Conservation (phyloP, 805 yeast species). For the Cyberlindnera xylosilytica region DNA sequence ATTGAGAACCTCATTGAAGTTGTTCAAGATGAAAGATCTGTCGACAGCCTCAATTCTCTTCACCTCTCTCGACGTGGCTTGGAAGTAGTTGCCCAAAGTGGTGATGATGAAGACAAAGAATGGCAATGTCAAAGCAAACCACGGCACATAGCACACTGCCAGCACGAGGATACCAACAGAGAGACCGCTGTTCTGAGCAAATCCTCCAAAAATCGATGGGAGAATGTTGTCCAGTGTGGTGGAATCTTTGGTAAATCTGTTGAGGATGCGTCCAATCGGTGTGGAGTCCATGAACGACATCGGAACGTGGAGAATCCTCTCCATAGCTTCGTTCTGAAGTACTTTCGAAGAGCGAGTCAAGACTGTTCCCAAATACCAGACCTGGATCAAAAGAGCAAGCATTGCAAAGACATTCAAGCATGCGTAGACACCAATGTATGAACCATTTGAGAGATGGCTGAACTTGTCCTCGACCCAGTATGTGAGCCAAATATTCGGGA, state of each 20-base stretch:
- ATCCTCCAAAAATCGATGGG: conserved; percentile 54
- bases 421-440: conserved; percentile 60
- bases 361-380: conserved; percentile 41
- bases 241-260: conserved; percentile 51
- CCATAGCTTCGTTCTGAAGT: conserved; percentile 46
- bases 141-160: conserved; percentile 68
- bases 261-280: conserved; percentile 28
- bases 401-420: conserved; percentile 50
- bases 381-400: conserved; percentile 24
- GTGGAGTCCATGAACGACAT: conserved; percentile 80
- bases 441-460: conserved; percentile 43
- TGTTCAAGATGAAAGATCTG: conserved; percentile 64
- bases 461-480: conserved; percentile 68
- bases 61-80: conserved; percentile 69
- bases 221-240: conserved; percentile 75
- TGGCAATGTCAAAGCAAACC: conserved; percentile 65
- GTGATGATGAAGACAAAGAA: conserved; percentile 40
- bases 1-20: conserved; percentile 64
- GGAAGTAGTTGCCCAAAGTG: conserved; percentile 49
- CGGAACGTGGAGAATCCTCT: conserved; percentile 62
- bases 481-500: conserved; percentile 53
- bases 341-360: conserved; percentile 14
- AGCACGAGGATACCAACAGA: conserved; percentile 55
- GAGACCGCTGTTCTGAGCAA: conserved; percentile 43
- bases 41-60: conserved; percentile 73